Base-by-base conservation (phyloP, 2,329 filamentous ascomycete genomes). In the Canariomyces notabilis region DNA sequence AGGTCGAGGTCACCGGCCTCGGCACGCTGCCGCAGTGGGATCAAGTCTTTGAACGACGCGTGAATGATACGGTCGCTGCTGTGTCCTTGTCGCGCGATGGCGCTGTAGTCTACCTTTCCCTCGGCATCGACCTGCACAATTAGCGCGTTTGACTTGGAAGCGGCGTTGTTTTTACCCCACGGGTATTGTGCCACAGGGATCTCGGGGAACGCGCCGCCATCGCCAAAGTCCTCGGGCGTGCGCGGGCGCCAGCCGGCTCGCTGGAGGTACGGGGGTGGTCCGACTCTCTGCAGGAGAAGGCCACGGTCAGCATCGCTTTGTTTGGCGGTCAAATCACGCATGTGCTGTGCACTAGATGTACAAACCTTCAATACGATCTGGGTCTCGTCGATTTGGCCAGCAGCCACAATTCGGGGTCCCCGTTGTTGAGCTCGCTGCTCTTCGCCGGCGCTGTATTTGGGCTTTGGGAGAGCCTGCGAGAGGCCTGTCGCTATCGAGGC, bases 131-230 rank as follows among this genome's bases (percentile, higher is more conserved):
- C 89, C 64, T 95, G 87, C 23, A 97, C 77, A n/a, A 89, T 85
- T 38, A 98, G 77, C 45, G 93, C 90, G 69, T 95, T 97, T 56
- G 83, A 93, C 37, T 76, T 80, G 23, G 73, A 76, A 7, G 80
- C 72, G 2, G 67, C 60, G 67, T 95, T 94, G 59, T 84, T 82
- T 89, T 97, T 96, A 49, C 95, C 88, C 41, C 95, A 79, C 9
- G 93, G 93, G 63, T 97, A 98, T 63, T 98, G 93, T 35, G 91
- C 93, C 42, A 97, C 82, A 12, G 87, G 83, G 21, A 96, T 83
- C 68, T 97, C 91, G 31, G 93, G 93, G 63, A 96, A 98, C 42
- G 91, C 89, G 59, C 93, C 93, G 54, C 93, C 93, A 73, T 97
- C 90, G 59, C 88, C 90, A 69, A 90, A 98, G 67, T 98, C 93